phyloP scores from a whole-genome alignment of 768 basidiomycete genomes.

The Krasilnikovozyma curviuscula region DNA sequence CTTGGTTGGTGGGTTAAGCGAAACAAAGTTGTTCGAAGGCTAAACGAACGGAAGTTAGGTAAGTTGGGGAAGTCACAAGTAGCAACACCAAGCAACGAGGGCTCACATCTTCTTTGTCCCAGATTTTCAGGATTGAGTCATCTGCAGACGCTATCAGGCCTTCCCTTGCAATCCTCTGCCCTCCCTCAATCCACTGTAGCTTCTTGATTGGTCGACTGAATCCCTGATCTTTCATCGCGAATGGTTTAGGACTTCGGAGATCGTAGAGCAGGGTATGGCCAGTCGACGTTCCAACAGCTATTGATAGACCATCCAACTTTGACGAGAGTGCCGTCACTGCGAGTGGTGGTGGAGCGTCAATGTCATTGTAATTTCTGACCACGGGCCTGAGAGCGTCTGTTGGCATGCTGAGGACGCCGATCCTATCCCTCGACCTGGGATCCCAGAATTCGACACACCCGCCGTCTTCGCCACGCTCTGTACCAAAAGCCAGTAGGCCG shows the following conservation, averaged over 20 bases:
- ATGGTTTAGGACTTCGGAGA: constrained; percentile 61
- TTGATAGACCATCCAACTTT: constrained; percentile 68
- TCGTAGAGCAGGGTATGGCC: constrained; percentile 92
- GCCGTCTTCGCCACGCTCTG: constrained; percentile 39
- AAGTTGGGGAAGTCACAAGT: neutral
- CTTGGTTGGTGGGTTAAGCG: constrained; percentile 75
- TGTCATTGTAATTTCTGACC: no score
- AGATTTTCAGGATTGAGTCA: constrained; percentile 92
- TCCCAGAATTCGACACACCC: constrained; percentile 94
- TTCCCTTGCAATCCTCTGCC: constrained; percentile 42
- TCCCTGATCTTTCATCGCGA: constrained; percentile 86
- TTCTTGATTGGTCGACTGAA: constrained; percentile 77
- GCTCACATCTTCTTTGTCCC: constrained; percentile 54
- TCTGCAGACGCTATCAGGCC: constrained; percentile 82
- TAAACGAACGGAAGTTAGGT: constrained; percentile 19
- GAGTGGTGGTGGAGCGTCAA: constrained; percentile 24
- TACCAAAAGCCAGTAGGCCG: constrained; percentile 69
- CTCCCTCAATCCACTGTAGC: constrained; percentile 77
- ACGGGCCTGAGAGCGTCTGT: constrained; percentile 8
- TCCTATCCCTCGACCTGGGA: constrained; percentile 55
- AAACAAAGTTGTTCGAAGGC: constrained; percentile 72
- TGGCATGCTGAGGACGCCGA: constrained; percentile 51
- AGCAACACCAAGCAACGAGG: neutral
- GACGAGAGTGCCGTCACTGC: constrained; percentile 72
- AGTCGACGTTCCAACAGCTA: constrained; percentile 85